A percentile compares a stretch with the other conserved stretches of the same genome.
Conservation (phyloP, 768 basidiomycete genomes). For the Mycena belliarum region DNA sequence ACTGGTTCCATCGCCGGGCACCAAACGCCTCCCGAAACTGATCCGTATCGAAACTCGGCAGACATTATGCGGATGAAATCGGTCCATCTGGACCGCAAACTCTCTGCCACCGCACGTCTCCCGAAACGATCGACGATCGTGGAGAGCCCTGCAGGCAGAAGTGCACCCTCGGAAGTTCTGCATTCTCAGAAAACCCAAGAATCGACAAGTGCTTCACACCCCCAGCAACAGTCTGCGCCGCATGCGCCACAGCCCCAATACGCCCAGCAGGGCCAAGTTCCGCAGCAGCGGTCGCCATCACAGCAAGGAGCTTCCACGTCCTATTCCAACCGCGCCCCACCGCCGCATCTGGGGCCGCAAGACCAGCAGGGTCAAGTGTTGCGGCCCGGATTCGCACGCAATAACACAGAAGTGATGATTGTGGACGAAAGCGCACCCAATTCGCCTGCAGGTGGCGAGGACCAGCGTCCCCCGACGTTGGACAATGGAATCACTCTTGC, state of each 20-base stretch:
- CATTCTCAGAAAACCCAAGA: conserved; percentile 51
- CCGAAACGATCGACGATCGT: conserved; percentile 95
- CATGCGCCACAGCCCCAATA: conserved; percentile 32
- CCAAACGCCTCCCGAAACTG: conserved; percentile 50
- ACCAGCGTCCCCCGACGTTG: conserved; percentile 37
- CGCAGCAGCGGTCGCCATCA: conserved; percentile 33
- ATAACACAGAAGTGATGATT: conserved; percentile 86
- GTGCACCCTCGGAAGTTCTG: conserved; percentile 66
- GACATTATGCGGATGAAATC: conserved; percentile 96
- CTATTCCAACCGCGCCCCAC: conserved; percentile 32
- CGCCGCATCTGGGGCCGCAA: conserved; percentile 42
- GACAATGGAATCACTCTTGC: conserved; percentile 91
- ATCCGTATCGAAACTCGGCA: conserved; percentile 82
- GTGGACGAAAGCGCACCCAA: conserved; percentile 79
- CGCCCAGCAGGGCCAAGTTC: conserved; percentile 37
- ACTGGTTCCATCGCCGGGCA: conserved; percentile 10
- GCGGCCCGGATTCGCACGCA: conserved; percentile 71
- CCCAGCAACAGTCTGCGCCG: conserved; percentile 27
- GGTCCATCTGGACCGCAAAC: conserved; percentile 91
- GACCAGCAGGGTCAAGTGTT: conserved; percentile 51
- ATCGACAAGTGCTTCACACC: conserved; percentile 38
- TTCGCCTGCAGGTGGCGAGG: conserved; percentile 59
- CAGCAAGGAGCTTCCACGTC: conserved; percentile 28
- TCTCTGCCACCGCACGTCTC: conserved; percentile 88
- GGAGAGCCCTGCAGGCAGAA: conserved; percentile 89